Percentiles rank a stretch among this genome's conserved stretches.
Evolutionary conservation across 1,139 yeast genomes (phyloP).

Genomic region (Yamadazyma spencermartinsiae): DNA sequence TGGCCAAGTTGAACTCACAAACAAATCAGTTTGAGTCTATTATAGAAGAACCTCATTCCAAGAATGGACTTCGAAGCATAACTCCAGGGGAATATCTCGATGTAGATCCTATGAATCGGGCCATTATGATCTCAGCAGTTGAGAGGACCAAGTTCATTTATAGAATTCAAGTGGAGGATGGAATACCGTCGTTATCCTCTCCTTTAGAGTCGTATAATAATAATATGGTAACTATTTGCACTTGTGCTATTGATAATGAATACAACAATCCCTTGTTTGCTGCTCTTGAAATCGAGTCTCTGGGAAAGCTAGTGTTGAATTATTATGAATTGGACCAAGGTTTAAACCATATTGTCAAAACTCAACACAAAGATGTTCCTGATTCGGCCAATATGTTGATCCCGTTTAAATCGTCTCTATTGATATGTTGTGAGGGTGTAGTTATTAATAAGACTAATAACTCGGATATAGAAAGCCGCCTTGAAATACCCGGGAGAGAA

Average conservation of each 20-base stretch:
- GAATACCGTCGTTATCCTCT: constrained; percentile 54
- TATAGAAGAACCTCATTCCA: constrained; percentile 67
- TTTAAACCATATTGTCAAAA: constrained; percentile 66
- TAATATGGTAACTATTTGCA: constrained; percentile 51
- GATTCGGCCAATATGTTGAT: constrained; percentile 30
- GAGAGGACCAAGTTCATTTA: constrained; percentile 74
- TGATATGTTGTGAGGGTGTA: constrained; percentile 38
- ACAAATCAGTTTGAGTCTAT: constrained; percentile 46
- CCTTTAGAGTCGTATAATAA: constrained; percentile 71
- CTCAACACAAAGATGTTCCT: constrained; percentile 35
- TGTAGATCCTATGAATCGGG: constrained; percentile 72
- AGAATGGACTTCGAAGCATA: constrained; percentile 72
- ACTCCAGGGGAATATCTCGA: constrained; percentile 79
- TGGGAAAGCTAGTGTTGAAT: constrained; percentile 34
- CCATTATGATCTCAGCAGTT: constrained; percentile 67
- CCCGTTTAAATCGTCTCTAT: constrained; percentile 30
- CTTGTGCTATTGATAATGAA: constrained; percentile 69
- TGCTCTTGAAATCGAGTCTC: constrained; percentile 67
- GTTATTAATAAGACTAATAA: constrained; percentile 24
- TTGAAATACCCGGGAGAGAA: constrained; percentile 49
- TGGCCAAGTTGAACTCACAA: constrained; percentile 49
- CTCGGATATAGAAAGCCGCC: constrained; percentile 12
- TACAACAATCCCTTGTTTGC: constrained; percentile 85
- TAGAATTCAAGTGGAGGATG: constrained; percentile 30
- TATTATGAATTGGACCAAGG: constrained; percentile 87